Evolutionary conservation across 2,329 filamentous ascomycete genomes (phyloP).

Genomic region (Pezizomycotina sp.): DNA sequence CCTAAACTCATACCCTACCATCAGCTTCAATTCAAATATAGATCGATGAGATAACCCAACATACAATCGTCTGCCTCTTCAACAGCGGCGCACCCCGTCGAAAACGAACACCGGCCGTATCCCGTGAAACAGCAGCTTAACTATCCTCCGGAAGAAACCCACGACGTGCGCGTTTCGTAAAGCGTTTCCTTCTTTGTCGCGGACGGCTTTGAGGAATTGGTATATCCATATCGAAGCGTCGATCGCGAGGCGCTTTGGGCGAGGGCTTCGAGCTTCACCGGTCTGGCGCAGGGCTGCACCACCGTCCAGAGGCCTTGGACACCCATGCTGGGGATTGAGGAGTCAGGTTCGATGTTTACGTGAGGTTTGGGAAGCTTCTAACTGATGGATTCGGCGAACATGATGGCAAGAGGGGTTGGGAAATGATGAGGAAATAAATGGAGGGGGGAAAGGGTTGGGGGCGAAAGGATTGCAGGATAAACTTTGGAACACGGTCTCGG

Average conservation of each 20-base stretch:
- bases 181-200: conserved; percentile 94
- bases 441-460: no score
- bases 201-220: conserved; percentile 95
- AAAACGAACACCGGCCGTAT: conserved; percentile 97
- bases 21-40: neutral
- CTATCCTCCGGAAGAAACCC: conserved; percentile 95
- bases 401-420: no score
- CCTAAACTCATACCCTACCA: conserved; percentile 1
- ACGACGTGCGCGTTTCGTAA: conserved; percentile 90
- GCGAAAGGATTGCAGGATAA: no score
- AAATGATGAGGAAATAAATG: no score
- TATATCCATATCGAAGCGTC: conserved; percentile 99
- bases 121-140: conserved; percentile 90
- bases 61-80: conserved; percentile 72
- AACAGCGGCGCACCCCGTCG: conserved; percentile 84
- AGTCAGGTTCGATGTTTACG: no score
- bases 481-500: no score
- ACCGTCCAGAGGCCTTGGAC: conserved; percentile 97
- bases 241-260: conserved; percentile 93
- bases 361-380: no score
- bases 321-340: conserved; percentile 53
- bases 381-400: no score
- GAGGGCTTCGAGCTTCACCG: conserved; percentile 87
- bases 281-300: conserved; percentile 82
- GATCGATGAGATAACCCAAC: neutral